phyloP scores from a whole-genome alignment of 208 protist genomes.

The Crithidia mellificae region DNA sequence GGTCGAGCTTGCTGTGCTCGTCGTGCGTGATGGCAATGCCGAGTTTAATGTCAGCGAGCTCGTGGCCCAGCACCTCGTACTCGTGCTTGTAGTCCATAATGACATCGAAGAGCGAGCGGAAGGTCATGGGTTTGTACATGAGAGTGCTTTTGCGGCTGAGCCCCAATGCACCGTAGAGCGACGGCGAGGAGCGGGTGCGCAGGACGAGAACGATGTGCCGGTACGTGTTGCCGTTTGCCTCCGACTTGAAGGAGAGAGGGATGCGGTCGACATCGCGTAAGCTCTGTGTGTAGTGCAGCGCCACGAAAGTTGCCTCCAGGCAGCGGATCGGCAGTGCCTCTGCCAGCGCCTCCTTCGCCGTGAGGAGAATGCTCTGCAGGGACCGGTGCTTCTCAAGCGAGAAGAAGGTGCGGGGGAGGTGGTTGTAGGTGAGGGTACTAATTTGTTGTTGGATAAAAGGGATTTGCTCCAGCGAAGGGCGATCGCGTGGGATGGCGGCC shows the following conservation, averaged over 20 bases:
- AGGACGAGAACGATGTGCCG: conserved; percentile 89
- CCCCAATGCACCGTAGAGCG: conserved; percentile 76
- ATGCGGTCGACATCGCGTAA: conserved; percentile 81
- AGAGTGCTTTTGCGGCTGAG: conserved; percentile 85
- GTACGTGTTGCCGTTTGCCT: conserved; percentile 60
- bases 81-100: conserved; percentile 87
- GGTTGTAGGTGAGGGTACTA: conserved; percentile 86
- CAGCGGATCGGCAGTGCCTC: conserved; percentile 92
- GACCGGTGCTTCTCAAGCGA: conserved; percentile 88
- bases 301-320: conserved; percentile 90
- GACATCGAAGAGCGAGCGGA: conserved; percentile 68
- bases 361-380: conserved; percentile 81
- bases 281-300: conserved; percentile 77
- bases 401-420: conserved; percentile 90
- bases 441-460: conserved; percentile 74
- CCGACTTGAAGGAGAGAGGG: conserved; percentile 87
- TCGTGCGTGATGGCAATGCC: conserved; percentile 83
- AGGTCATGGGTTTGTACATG: conserved; percentile 86
- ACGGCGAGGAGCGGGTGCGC: conserved; percentile 20
- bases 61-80: conserved; percentile 79
- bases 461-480: conserved; percentile 58
- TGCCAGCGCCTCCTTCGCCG: conserved; percentile 74
- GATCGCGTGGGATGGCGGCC: conserved; percentile 51
- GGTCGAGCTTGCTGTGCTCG: conserved; percentile 34
- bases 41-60: conserved; percentile 83